Conservation (phyloP, 2,329 filamentous ascomycete genomes). For the Neospermospora avenae region DNA sequence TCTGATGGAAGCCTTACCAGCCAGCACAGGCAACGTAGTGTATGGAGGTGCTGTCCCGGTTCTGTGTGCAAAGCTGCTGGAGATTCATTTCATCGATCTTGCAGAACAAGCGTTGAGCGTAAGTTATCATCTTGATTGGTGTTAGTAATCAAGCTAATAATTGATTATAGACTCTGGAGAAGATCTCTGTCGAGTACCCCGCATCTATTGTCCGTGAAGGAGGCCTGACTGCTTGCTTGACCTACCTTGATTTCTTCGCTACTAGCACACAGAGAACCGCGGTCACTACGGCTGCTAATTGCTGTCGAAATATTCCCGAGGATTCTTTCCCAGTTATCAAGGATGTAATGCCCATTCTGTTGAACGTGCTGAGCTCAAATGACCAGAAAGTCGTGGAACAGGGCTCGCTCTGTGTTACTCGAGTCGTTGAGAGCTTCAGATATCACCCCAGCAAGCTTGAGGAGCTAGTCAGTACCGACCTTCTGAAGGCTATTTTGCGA, state of each 20-base stretch:
- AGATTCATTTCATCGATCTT: conserved; percentile 95
- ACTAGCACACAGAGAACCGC: conserved; percentile 96
- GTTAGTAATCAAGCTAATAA: conserved; percentile 14
- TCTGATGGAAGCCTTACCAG: conserved; percentile 92
- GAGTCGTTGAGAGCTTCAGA: conserved; percentile 96
- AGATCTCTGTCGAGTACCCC: conserved; percentile 95
- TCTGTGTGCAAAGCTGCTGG: conserved; percentile 88
- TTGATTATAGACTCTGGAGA: conserved; percentile 70
- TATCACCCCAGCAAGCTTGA: conserved; percentile 84
- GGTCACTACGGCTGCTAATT: conserved; percentile 96
- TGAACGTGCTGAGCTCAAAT: conserved; percentile 85
- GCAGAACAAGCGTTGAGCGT: conserved; percentile 92
- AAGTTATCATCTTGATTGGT: conserved; percentile 33
- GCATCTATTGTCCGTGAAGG: conserved; percentile 94
- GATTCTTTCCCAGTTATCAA: conserved; percentile 89
- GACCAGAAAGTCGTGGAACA: conserved; percentile 98
- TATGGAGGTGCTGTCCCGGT: conserved; percentile 96
- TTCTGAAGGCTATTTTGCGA: conserved; percentile 80
- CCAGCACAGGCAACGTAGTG: conserved; percentile 90
- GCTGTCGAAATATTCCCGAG: conserved; percentile 92
- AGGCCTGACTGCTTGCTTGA: conserved; percentile 90
- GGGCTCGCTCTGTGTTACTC: conserved; percentile 89
- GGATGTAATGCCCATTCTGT: conserved; percentile 94
- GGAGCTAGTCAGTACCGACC: conserved; percentile 82
- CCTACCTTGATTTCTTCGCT: conserved; percentile 94